These are phyloP conservation scores for Digitaria exilis DNA, from an alignment of 202 grass and related monocot species.

Conservation along the genomic window DNA sequence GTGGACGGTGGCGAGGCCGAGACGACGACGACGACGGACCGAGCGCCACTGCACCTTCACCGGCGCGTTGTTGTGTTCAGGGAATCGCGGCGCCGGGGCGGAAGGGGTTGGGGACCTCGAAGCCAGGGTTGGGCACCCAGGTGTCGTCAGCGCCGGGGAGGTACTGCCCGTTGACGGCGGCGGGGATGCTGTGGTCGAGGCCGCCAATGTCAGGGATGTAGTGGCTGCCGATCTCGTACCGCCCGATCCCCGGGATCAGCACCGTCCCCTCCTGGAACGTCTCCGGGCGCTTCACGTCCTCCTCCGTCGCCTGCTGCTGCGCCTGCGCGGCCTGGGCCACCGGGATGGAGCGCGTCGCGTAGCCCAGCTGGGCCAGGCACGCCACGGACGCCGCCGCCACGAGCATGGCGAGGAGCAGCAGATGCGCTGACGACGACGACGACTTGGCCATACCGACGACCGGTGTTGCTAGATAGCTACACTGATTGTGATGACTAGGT, in stretches of 20 bases:
- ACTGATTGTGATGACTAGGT: slow-evolving; percentile 6
- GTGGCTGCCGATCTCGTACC: slow-evolving; percentile 44
- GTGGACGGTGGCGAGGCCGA: background rate
- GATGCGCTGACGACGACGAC: background rate
- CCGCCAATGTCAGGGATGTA: slow-evolving; percentile 50
- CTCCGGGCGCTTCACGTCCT: slow-evolving; percentile 47
- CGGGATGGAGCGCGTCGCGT: slow-evolving; percentile 49
- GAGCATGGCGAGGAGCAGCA: slow-evolving; percentile 50
- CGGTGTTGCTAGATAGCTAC: background rate
- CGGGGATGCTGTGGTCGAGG: slow-evolving; percentile 74
- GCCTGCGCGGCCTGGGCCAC: no score
- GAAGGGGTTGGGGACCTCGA: slow-evolving; percentile 85
- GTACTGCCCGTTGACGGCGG: slow-evolving; percentile 51
- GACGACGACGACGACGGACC: background rate
- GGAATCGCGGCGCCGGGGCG: slow-evolving; percentile 26
- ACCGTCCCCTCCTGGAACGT: slow-evolving; percentile 57
- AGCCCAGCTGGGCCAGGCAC: slow-evolving; percentile 34
- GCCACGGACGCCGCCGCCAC: slow-evolving; percentile 12
- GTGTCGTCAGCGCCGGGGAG: slow-evolving; percentile 73
- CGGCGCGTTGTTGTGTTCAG: background rate
- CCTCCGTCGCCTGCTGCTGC: background rate
- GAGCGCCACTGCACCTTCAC: background rate
- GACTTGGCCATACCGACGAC: slow-evolving; percentile 26
- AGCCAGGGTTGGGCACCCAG: slow-evolving; percentile 76
- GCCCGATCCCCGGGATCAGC: slow-evolving; percentile 56